Evolutionary conservation across 768 basidiomycete genomes (phyloP).

Genomic region (Heimioporus sp.): DNA sequence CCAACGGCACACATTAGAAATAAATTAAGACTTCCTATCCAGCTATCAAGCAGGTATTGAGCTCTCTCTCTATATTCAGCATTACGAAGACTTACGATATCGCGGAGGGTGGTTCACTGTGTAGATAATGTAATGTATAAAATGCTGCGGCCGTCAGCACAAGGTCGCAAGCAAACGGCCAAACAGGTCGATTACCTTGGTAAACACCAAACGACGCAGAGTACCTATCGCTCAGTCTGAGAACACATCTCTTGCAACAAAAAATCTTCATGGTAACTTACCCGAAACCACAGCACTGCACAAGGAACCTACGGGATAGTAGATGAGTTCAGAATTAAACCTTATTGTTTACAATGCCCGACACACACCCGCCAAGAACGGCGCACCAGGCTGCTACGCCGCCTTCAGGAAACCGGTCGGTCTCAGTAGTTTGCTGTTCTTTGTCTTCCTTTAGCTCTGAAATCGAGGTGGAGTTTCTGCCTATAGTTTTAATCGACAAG

Average conservation of each 20-base stretch:
- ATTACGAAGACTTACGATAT: constrained; percentile 33
- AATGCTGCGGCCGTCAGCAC: constrained; percentile 29
- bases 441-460: background rate
- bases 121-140: constrained; percentile 36
- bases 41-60: constrained; percentile 19
- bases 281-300: constrained; percentile 36
- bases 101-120: constrained; percentile 31
- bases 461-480: background rate
- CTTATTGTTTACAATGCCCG: background rate
- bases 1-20: constrained; percentile 38
- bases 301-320: constrained; percentile 21
- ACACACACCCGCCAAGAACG: constrained; percentile 23
- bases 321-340: background rate
- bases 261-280: constrained; percentile 15
- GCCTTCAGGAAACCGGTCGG: constrained; percentile 26
- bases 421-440: background rate
- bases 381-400: constrained; percentile 25
- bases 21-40: constrained; percentile 49
- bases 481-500: background rate
- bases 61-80: background rate
- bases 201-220: constrained; percentile 39
- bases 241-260: background rate
- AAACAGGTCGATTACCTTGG: constrained; percentile 28
- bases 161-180: background rate
- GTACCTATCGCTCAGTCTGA: constrained; percentile 24